Percentiles rank a stretch among this genome's conserved stretches.
Evolutionary conservation across 257 asterid genomes (phyloP).

Genomic region (Rubia yunnanensis): DNA sequence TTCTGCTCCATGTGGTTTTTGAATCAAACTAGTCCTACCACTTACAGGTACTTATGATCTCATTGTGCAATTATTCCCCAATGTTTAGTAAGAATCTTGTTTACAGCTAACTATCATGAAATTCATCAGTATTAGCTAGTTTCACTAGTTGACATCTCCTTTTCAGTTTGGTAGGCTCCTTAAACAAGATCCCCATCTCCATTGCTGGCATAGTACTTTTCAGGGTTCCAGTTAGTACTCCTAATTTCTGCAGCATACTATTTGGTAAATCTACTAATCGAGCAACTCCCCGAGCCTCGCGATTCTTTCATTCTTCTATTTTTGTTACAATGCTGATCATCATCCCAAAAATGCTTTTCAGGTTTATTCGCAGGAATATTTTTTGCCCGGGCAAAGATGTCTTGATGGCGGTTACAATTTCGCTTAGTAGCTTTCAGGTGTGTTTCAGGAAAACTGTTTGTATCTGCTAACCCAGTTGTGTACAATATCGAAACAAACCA

Average conservation of each 20-base stretch:
- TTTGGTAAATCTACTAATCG: conserved; percentile 25
- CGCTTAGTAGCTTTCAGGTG: not conserved
- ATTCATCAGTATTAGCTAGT: not conserved
- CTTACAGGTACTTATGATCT: conserved; percentile 30
- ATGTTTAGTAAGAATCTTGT: not conserved
- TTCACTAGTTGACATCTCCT: not conserved
- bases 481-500: not conserved
- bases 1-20: conserved; percentile 48
- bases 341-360: conserved; percentile 6
- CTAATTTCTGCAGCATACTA: conserved; percentile 38
- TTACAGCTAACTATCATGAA: not conserved
- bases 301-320: not conserved
- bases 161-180: conserved; percentile 41
- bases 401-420: conserved; percentile 11
- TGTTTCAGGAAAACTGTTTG: not conserved
- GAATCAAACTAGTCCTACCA: conserved; percentile 42
- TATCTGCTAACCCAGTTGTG: not conserved
- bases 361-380: conserved; percentile 44
- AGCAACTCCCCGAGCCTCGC: not conserved
- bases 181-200: conserved; percentile 45
- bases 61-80: too few species aligned
- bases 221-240: conserved; percentile 35
- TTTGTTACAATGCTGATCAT: not conserved
- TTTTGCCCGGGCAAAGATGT: conserved; percentile 44
- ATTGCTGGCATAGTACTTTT: conserved; percentile 34